These are phyloP conservation scores for Neurospora sp. DNA, from an alignment of 495 filamentous ascomycete species.

Conservation along the genomic window DNA sequence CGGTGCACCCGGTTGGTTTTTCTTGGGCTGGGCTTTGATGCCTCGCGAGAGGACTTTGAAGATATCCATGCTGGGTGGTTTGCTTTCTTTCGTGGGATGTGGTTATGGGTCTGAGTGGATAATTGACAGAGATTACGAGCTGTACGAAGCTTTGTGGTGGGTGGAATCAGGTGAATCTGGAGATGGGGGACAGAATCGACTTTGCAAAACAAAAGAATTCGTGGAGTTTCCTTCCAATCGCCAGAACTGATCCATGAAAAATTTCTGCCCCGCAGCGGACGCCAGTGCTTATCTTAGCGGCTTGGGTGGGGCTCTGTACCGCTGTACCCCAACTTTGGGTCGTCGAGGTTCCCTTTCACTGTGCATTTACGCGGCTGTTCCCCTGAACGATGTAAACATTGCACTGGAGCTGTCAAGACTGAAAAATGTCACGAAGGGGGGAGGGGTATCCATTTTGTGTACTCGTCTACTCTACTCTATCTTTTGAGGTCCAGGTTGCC, in stretches of 20 bases:
- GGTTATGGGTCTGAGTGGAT: neutral
- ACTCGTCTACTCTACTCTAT: neutral
- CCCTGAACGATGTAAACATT: neutral
- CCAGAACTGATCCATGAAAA: neutral
- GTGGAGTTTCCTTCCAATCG: neutral
- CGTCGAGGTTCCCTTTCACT: neutral
- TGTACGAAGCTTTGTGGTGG: neutral
- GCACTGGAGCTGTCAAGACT: neutral
- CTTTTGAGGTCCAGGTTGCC: neutral
- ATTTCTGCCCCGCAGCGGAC: neutral
- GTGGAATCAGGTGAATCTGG: neutral
- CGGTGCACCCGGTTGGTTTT: conserved; percentile 16
- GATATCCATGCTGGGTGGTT: conserved; percentile 44
- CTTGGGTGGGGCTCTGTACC: neutral
- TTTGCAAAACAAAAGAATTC: neutral
- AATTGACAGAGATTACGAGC: neutral
- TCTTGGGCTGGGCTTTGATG: conserved; percentile 35
- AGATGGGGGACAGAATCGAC: neutral
- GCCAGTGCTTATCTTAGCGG: neutral
- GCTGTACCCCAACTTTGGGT: neutral
- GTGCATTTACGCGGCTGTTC: neutral
- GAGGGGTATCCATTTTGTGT: neutral
- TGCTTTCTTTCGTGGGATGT: neutral
- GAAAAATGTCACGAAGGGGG: neutral
- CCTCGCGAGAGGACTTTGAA: conserved; percentile 58